Conservation (phyloP, 2,329 filamentous ascomycete genomes). For the Ilyonectria sp. region DNA sequence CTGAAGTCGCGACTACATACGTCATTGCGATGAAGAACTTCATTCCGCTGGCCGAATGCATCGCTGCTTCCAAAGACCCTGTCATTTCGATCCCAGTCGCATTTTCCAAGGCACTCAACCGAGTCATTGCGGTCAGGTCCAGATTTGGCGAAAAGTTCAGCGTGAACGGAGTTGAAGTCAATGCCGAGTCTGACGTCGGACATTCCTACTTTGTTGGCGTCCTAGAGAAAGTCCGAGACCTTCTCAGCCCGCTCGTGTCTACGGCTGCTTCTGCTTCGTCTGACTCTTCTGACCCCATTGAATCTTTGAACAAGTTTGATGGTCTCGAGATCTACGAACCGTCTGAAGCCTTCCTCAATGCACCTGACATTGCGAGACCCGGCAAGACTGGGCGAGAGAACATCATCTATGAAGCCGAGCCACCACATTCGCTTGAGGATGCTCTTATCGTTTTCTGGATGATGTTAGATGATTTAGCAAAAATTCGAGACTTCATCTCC, state of each 20-base stretch:
- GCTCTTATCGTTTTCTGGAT: slow-evolving; percentile 41
- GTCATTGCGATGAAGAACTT: slow-evolving; percentile 55
- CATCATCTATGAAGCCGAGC: slow-evolving; percentile 52
- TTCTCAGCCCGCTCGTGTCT: slow-evolving; percentile 45
- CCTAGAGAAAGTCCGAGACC: slow-evolving; percentile 53
- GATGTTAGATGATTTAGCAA: slow-evolving; percentile 50
- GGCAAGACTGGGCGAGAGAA: neutral
- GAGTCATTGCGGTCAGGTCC: slow-evolving; percentile 55
- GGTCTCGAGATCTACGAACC: slow-evolving; percentile 1
- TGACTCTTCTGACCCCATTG: neutral
- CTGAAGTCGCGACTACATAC: neutral
- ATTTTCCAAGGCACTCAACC: slow-evolving; percentile 52
- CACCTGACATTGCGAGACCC: neutral
- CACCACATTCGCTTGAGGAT: slow-evolving; percentile 42
- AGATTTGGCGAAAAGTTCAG: slow-evolving; percentile 45
- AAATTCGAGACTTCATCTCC: slow-evolving; percentile 50
- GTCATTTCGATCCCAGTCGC: slow-evolving; percentile 47
- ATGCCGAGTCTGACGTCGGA: slow-evolving; percentile 43
- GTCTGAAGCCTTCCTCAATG: neutral
- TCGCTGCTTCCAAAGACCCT: slow-evolving; percentile 43
- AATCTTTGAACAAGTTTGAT: neutral
- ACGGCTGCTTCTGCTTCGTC: neutral
- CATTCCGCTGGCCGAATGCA: slow-evolving; percentile 55
- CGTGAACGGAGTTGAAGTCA: slow-evolving; percentile 28
- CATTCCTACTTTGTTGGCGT: slow-evolving; percentile 55